phyloP scores from a whole-genome alignment of 805 yeast species.

The Yarrowia sp. region DNA sequence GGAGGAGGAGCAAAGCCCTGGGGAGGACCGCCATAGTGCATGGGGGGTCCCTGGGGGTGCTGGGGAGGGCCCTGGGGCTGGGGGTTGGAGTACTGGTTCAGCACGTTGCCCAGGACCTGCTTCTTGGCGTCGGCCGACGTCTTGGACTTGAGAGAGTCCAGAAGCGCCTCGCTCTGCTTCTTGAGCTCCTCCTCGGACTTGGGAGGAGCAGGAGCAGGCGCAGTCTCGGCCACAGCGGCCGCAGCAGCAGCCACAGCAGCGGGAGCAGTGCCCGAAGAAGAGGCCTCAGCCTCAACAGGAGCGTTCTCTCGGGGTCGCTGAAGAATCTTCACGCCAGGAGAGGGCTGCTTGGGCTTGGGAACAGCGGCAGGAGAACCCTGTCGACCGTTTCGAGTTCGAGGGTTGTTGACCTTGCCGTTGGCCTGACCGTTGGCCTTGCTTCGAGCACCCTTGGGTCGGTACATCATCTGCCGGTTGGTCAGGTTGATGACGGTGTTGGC shows the following conservation, averaged over 20 bases:
- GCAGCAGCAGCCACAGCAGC: constrained; percentile 32
- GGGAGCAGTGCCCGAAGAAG: constrained; percentile 25
- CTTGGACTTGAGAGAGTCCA: constrained; percentile 25
- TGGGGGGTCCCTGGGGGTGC: constrained; percentile 1
- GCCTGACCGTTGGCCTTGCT: constrained; percentile 3
- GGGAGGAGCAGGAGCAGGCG: constrained; percentile 18
- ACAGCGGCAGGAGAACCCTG: constrained; percentile 16
- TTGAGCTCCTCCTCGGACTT: constrained; percentile 24
- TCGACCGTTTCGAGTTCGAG: background rate
- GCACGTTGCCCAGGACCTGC: constrained; percentile 23
- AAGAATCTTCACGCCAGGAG: constrained; percentile 28
- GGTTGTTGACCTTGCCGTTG: background rate
- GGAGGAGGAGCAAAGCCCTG: constrained; percentile 16
- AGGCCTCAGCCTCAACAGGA: constrained; percentile 24
- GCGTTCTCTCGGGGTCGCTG: constrained; percentile 25
- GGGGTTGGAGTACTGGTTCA: constrained; percentile 25
- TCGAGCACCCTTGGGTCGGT: constrained; percentile 51
- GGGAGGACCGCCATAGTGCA: constrained; percentile 10
- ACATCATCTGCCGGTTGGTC: constrained; percentile 69
- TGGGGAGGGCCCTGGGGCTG: constrained; percentile 19
- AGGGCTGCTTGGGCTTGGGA: constrained; percentile 19
- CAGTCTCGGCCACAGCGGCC: constrained; percentile 27
- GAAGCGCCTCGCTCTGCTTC: constrained; percentile 22
- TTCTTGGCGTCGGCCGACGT: constrained; percentile 17
- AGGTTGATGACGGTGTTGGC: constrained; percentile 78